These are phyloP conservation scores for Coemansia sp. DNA, from an alignment of 192 early-diverging fungal species.

Conservation along the genomic window DNA sequence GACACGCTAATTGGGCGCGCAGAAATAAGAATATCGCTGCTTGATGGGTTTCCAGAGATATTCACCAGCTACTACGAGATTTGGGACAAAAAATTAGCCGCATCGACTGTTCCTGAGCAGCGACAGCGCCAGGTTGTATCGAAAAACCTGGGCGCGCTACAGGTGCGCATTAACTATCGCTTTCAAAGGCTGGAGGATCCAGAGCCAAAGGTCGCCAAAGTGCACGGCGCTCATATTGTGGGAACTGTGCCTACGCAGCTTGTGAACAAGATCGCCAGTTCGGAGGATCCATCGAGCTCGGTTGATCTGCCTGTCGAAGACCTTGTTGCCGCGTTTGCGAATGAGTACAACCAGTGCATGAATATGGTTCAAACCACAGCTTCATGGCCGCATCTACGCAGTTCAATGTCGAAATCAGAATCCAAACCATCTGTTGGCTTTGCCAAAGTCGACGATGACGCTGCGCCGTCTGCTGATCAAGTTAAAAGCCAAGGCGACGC, in stretches of 20 bases:
- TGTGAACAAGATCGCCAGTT: slow-evolving; percentile 19
- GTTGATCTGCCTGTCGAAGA: slow-evolving; percentile 41
- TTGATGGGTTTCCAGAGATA: slow-evolving; percentile 66
- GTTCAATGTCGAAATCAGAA: not conserved
- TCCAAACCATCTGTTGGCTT: slow-evolving; percentile 24
- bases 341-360: slow-evolving; percentile 41
- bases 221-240: slow-evolving; percentile 38
- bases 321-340: slow-evolving; percentile 46
- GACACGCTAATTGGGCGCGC: slow-evolving; percentile 68
- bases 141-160: slow-evolving; percentile 68
- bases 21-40: slow-evolving; percentile 62
- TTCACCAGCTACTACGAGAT: slow-evolving; percentile 77
- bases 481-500: slow-evolving; percentile 3
- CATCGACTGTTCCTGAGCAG: slow-evolving; percentile 62
- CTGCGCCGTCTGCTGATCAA: slow-evolving; percentile 5
- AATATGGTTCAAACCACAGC: slow-evolving; percentile 34
- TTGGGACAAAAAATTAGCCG: slow-evolving; percentile 69
- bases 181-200: slow-evolving; percentile 59
- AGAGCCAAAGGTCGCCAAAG: slow-evolving; percentile 38
- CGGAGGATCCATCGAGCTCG: slow-evolving; percentile 11
- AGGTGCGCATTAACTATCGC: slow-evolving; percentile 66
- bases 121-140: slow-evolving; percentile 57
- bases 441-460: slow-evolving; percentile 42
- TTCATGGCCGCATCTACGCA: slow-evolving; percentile 24
- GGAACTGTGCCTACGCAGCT: slow-evolving; percentile 40